Percentiles rank a stretch among this genome's conserved stretches.
phyloP scores from a whole-genome alignment of 1,284 basidiomycete species.

The Meira nashicola region DNA sequence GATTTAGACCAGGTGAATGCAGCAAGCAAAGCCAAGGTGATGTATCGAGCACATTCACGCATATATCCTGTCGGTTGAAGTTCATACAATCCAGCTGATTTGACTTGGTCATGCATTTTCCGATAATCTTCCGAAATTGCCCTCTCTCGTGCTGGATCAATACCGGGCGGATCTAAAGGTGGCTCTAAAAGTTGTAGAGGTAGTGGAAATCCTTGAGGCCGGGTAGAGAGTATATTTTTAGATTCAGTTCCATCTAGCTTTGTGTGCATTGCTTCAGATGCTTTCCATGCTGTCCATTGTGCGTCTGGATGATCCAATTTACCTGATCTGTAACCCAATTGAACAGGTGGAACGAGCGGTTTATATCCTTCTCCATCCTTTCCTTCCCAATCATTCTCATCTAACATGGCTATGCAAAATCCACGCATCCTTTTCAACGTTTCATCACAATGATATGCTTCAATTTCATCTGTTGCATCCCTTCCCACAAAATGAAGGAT shows the following conservation, averaged over 20 bases:
- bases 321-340: constrained; percentile 62
- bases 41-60: constrained; percentile 75
- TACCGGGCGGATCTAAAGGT: constrained; percentile 50
- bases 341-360: constrained; percentile 82
- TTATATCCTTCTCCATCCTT: constrained; percentile 60
- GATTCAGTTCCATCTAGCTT: background rate
- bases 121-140: constrained; percentile 75
- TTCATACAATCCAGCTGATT: constrained; percentile 75
- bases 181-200: constrained; percentile 51
- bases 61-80: constrained; percentile 85
- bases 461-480: constrained; percentile 89
- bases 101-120: constrained; percentile 69
- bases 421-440: constrained; percentile 65
- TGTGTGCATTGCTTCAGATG: background rate
- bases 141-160: constrained; percentile 64
- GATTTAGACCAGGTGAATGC: constrained; percentile 61
- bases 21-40: constrained; percentile 62
- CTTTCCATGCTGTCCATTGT: constrained; percentile 21
- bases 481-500: constrained; percentile 93
- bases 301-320: constrained; percentile 47
- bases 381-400: constrained; percentile 56
- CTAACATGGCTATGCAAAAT: constrained; percentile 72
- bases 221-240: constrained; percentile 1
- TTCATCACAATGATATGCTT: constrained; percentile 76
- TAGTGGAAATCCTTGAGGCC: constrained; percentile 37